These are phyloP conservation scores for Wickerhamiella sorbophila DNA, from an alignment of 805 yeast genomes.

Conservation along the genomic window DNA sequence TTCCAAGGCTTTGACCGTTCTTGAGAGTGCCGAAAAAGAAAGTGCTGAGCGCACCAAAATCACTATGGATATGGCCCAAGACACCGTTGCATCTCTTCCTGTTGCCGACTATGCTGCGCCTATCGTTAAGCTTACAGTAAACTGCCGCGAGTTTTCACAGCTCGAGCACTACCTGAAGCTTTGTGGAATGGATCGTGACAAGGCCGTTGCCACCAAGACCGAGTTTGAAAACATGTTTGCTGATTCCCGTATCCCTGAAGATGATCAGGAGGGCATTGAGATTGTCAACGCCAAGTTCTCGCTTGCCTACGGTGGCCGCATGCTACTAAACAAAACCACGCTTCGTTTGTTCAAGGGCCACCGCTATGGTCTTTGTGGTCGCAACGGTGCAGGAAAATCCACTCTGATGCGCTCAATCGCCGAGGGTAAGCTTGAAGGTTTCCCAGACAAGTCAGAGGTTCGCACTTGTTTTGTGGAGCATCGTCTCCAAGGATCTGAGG, in stretches of 20 bases:
- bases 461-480: constrained; percentile 99
- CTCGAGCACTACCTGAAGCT: constrained; percentile 30
- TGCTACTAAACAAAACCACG: constrained; percentile 86
- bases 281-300: constrained; percentile 92
- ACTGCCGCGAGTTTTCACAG: constrained; percentile 27
- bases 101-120: constrained; percentile 30
- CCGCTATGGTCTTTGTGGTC: constrained; percentile 93
- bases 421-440: constrained; percentile 98
- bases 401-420: constrained; percentile 96
- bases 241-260: constrained; percentile 36
- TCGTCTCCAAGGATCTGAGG: constrained; percentile 97
- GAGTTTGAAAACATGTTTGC: constrained; percentile 27
- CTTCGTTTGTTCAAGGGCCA: constrained; percentile 83
- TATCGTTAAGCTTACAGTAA: constrained; percentile 23
- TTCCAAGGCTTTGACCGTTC: constrained; percentile 64
- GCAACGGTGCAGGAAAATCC: constrained; percentile 99
- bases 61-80: constrained; percentile 37
- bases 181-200: constrained; percentile 31
- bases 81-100: constrained; percentile 22
- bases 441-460: constrained; percentile 98
- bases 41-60: constrained; percentile 71
- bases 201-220: constrained; percentile 21
- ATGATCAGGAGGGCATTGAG: constrained; percentile 69
- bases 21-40: constrained; percentile 67
- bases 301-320: constrained; percentile 92